Base-by-base conservation (phyloP, 148 eudicot species). In the Cornus suecica region DNA sequence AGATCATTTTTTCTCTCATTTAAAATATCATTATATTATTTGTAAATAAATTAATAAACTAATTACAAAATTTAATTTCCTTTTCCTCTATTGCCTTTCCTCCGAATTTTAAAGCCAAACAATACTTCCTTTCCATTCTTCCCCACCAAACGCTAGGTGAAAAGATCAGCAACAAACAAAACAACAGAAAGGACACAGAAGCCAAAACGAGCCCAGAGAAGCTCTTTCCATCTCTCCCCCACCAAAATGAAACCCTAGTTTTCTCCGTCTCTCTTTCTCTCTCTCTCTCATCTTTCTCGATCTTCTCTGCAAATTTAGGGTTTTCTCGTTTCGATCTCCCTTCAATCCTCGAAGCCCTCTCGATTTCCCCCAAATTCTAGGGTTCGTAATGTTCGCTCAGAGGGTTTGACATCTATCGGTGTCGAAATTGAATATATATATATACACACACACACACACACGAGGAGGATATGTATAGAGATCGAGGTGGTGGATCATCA, bases 401-500 rank as follows among this genome's bases (percentile, higher is more conserved):
- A 27, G 61, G n/a, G 37, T 28, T 48, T 22, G 26, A 32, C 30
- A 75, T 31, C 71, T 66, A 1, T 65, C 45, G 1, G 5, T 45
- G 42, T 14, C 45, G 37, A 54, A n/a, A 65, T 66, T 23, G 70
- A 74, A 22, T 14, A n/a, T 3, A 66, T 10, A 27, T 25, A 63
- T 9, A 29, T 15, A 10, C n/a, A n/a, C n/a, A n/a, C n/a, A n/a
- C n/a, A n/a, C n/a, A n/a, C n/a, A n/a, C n/a, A n/a, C n/a, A n/a
- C n/a, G n/a, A n/a, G n/a, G 15, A 29, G 63, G 31, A 66, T 45
- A 87, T 87, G 90, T 82, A 84, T 42, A 82, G 84, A 72, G 88
- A 84, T 76, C 86, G 88, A 62, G 85, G 69, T 20, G 84, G 79
- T 18, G 87, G 79, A 22, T 82, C 90, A 22, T 82, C 87, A 15